Conservation (phyloP, 2,329 filamentous ascomycete genomes). For the Cladosporium austrohemisphaericum region DNA sequence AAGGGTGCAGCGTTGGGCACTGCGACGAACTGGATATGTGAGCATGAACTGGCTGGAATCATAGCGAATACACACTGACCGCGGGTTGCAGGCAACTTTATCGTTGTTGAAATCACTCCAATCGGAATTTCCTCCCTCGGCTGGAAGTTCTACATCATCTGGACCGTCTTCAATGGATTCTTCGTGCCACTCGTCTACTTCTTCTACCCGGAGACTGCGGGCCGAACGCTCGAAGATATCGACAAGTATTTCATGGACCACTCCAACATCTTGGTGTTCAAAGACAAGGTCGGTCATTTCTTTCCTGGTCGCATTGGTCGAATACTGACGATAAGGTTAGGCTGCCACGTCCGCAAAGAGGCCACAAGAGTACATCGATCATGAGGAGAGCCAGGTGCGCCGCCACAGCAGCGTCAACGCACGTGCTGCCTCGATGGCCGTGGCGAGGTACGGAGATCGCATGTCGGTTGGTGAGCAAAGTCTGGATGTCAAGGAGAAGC, state of each 20-base stretch:
- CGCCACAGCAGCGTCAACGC: constrained; percentile 36
- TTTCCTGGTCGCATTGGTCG: not conserved
- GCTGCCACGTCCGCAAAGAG: constrained; percentile 42
- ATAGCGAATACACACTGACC: too few relatives aligned
- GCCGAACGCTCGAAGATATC: constrained; percentile 31
- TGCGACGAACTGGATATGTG: constrained; percentile 46
- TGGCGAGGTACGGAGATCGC: constrained; percentile 14
- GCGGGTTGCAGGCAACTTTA: constrained; percentile 46
- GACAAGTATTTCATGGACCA: constrained; percentile 23
- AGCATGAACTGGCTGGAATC: too few relatives aligned
- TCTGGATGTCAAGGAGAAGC: constrained; percentile 2
- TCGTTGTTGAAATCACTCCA: constrained; percentile 37
- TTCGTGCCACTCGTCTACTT: constrained; percentile 49
- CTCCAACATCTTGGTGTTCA: constrained; percentile 42
- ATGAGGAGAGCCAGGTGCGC: constrained; percentile 39
- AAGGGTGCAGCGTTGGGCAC: constrained; percentile 48
- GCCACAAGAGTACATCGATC: constrained; percentile 47
- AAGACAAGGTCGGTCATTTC: constrained; percentile 39
- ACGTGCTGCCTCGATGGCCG: constrained; percentile 23
- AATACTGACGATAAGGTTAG: not conserved
- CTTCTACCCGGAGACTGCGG: constrained; percentile 34
- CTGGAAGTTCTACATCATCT: constrained; percentile 42
- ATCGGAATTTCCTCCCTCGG: constrained; percentile 28
- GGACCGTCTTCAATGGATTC: constrained; percentile 48
- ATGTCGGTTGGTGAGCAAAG: constrained; percentile 9